Conservation (phyloP, 306 rosid genomes). For the Myrica gale region DNA sequence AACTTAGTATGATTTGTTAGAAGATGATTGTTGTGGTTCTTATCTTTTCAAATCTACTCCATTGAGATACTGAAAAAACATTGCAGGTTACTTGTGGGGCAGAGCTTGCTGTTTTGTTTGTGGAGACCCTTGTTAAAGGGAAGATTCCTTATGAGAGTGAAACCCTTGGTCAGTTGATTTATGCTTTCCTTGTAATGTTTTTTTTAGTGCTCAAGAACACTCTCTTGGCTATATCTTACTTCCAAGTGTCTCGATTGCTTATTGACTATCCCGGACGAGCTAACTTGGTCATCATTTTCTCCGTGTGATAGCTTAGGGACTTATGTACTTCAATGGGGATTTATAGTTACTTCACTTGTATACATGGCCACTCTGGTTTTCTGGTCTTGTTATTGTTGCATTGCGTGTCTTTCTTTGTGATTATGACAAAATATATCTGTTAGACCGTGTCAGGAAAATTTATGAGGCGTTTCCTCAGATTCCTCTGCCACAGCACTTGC, state of each 20-base stretch:
- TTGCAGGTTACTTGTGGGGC: constrained; percentile 91
- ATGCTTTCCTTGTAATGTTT: constrained; percentile 30
- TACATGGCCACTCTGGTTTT: constrained; percentile 16
- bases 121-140: constrained; percentile 82
- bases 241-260: constrained; percentile 16
- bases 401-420: constrained; percentile 17
- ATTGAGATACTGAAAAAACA: constrained; percentile 11
- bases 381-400: constrained; percentile 14
- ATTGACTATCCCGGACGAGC: constrained; percentile 13
- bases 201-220: constrained; percentile 12
- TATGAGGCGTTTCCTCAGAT: constrained; percentile 67
- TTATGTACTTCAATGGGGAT: background rate
- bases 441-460: constrained; percentile 70
- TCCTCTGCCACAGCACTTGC: constrained; percentile 64
- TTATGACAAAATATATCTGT: constrained; percentile 39
- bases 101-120: constrained; percentile 85
- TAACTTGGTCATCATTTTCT: constrained; percentile 1
- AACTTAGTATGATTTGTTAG: background rate
- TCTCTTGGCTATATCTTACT: constrained; percentile 4
- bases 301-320: constrained; percentile 14
- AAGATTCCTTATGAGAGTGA: constrained; percentile 59
- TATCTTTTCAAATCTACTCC: background rate
- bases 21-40: constrained; percentile 21
- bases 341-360: constrained; percentile 17
- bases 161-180: constrained; percentile 61